phyloP scores from a whole-genome alignment of 192 early-diverging fungal genomes.

The Fimicolochytrium jonesii region DNA sequence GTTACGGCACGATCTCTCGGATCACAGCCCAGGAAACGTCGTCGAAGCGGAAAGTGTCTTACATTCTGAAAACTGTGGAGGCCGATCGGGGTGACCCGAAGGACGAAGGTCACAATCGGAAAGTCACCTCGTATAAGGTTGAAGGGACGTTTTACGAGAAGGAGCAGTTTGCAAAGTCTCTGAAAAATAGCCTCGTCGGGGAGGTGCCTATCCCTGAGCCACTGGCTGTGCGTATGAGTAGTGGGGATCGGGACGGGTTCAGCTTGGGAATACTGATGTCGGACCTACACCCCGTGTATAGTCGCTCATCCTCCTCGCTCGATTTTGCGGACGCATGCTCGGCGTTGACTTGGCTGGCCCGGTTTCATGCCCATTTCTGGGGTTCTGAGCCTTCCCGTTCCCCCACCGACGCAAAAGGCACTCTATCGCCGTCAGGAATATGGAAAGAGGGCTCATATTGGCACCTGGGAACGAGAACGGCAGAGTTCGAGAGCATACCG shows the following conservation, averaged over 20 bases:
- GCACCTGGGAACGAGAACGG: slow-evolving; percentile 25
- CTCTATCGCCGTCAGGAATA: background rate
- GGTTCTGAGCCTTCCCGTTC: background rate
- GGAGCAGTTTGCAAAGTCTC: background rate
- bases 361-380: slow-evolving; percentile 33
- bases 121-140: slow-evolving; percentile 23
- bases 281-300: slow-evolving; percentile 16
- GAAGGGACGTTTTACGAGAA: slow-evolving; percentile 19
- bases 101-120: slow-evolving; percentile 10
- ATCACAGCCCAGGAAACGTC: background rate
- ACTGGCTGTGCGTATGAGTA: too few relatives aligned
- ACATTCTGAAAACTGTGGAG: slow-evolving; percentile 13
- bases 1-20: slow-evolving; percentile 22
- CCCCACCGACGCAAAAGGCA: background rate
- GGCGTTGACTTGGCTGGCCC: slow-evolving; percentile 28
- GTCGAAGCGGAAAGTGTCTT: background rate
- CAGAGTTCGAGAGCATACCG: slow-evolving; percentile 13
- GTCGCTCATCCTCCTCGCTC: background rate
- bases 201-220: background rate
- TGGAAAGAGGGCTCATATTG: slow-evolving; percentile 32
- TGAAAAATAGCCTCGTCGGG: too few relatives aligned
- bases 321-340: background rate
- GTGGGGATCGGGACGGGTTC: too few relatives aligned
- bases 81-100: background rate
- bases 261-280: slow-evolving; percentile 22